A percentile compares a stretch with the other conserved stretches of the same genome.
phyloP scores from a whole-genome alignment of 139 green algal genomes.

The Mesotaenium endlicherianum region DNA sequence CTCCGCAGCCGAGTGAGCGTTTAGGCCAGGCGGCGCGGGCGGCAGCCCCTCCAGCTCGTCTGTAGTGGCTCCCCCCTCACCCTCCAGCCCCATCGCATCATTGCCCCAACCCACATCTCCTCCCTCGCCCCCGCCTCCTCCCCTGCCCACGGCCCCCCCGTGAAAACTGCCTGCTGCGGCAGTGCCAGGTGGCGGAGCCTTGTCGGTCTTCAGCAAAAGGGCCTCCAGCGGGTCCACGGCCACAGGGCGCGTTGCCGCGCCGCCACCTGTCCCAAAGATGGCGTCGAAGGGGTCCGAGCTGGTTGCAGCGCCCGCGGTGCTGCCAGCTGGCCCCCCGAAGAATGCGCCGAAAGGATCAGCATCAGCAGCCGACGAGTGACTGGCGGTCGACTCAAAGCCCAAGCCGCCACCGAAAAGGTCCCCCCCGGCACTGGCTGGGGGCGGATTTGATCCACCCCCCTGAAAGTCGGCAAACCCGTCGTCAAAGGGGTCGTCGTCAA shows the following conservation, averaged over 20 bases:
- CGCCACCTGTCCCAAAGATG: background rate
- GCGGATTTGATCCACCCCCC: too few species aligned
- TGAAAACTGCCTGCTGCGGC: background rate
- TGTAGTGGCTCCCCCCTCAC: conserved; percentile 16
- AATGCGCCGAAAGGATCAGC: background rate
- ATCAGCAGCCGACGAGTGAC: background rate
- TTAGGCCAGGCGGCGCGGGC: conserved; percentile 17
- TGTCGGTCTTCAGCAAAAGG: conserved; percentile 22
- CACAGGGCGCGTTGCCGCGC: background rate
- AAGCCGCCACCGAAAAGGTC: background rate
- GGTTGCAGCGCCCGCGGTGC: background rate
- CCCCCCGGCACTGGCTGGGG: background rate
- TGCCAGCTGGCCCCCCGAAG: background rate
- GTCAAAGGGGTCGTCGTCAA: too few species aligned
- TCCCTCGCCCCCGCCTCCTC: background rate
- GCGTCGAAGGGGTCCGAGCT: conserved; percentile 12
- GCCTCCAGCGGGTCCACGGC: conserved; percentile 8
- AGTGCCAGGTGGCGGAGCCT: background rate
- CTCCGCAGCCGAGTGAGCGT: background rate
- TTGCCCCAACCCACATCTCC: background rate
- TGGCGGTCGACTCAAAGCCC: background rate
- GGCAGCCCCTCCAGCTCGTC: conserved; percentile 27
- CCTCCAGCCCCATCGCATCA: background rate
- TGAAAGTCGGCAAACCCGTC: too few species aligned
- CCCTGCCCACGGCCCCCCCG: background rate